Percentiles rank a stretch among this genome's conserved stretches.
These are phyloP conservation scores for Bremia lactucae DNA, from an alignment of 352 stramenopile genomes.

Conservation along the genomic window DNA sequence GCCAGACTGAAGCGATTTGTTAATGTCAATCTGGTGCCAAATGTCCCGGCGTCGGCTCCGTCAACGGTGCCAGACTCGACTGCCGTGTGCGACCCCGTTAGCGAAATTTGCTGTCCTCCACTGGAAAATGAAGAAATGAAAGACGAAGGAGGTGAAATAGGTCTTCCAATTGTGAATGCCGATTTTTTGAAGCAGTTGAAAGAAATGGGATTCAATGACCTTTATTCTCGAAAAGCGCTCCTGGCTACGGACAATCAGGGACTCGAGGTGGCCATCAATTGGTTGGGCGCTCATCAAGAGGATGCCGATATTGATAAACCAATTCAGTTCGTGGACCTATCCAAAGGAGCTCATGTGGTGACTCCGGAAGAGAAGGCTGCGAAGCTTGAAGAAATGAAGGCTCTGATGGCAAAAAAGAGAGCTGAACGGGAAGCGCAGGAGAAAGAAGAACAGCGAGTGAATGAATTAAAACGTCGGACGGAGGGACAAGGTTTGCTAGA, in stretches of 20 bases:
- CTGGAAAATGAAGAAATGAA: constrained; percentile 26
- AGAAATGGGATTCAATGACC: constrained; percentile 82
- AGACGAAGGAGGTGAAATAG: constrained; percentile 23
- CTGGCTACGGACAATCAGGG: constrained; percentile 64
- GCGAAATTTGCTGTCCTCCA: constrained; percentile 37
- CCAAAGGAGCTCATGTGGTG: constrained; percentile 36
- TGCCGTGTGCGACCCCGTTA: constrained; percentile 60
- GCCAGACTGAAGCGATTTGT: constrained; percentile 73
- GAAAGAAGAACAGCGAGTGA: constrained; percentile 56
- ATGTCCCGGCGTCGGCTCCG: constrained; percentile 5
- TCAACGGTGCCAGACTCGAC: constrained; percentile 23
- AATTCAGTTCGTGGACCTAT: constrained; percentile 77
- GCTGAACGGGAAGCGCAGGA: constrained; percentile 68
- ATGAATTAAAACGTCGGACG: constrained; percentile 66
- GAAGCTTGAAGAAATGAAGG: constrained; percentile 81
- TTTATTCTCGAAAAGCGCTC: constrained; percentile 73
- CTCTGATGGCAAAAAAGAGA: constrained; percentile 63
- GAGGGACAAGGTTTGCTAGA: constrained; percentile 67
- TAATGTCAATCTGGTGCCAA: constrained; percentile 44
- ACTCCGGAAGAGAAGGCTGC: constrained; percentile 82
- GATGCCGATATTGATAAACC: constrained; percentile 84
- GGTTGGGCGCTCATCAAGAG: constrained; percentile 83
- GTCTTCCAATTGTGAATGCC: constrained; percentile 51
- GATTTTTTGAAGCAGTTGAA: constrained; percentile 51
- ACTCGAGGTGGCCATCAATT: constrained; percentile 77